Percentiles rank a stretch among this genome's conserved stretches.
These are phyloP conservation scores for Penicillium fuscoglaucum DNA, from an alignment of 2,329 filamentous ascomycete species.

Conservation along the genomic window DNA sequence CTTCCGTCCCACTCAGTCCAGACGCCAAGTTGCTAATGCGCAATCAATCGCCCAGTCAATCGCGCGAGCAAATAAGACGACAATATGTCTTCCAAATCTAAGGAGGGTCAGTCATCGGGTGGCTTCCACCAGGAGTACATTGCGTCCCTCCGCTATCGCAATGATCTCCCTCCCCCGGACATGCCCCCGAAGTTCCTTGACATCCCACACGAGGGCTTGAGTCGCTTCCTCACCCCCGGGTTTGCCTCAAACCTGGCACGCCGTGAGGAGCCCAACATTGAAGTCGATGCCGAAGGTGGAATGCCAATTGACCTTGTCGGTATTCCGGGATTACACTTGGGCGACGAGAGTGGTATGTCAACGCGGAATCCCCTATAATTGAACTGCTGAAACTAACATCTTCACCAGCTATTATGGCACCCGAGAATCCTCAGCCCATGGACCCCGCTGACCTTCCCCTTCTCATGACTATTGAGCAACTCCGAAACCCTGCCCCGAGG, in stretches of 20 bases:
- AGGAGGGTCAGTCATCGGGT: slow-evolving; percentile 41
- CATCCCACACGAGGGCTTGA: slow-evolving; percentile 88
- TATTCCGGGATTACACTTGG: slow-evolving; percentile 91
- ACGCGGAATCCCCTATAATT: not conserved
- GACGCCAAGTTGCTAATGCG: not conserved
- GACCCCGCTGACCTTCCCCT: slow-evolving; percentile 84
- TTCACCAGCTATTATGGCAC: slow-evolving; percentile 73
- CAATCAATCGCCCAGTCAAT: not conserved
- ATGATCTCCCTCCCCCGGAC: slow-evolving; percentile 89
- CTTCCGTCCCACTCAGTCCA: not conserved
- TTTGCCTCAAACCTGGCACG: slow-evolving; percentile 87
- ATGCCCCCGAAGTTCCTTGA: slow-evolving; percentile 95
- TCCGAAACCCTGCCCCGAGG: slow-evolving; percentile 78
- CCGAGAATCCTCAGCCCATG: slow-evolving; percentile 66
- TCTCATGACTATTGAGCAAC: slow-evolving; percentile 75
- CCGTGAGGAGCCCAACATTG: slow-evolving; percentile 92
- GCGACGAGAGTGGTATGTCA: slow-evolving; percentile 81
- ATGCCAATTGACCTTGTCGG: slow-evolving; percentile 97
- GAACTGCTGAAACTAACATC: slow-evolving; percentile 13
- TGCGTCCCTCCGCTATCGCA: slow-evolving; percentile 90
- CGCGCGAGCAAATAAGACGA: not conserved
- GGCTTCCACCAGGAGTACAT: slow-evolving; percentile 91
- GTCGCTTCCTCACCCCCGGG: slow-evolving; percentile 84
- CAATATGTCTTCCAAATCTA: slow-evolving; percentile 42
- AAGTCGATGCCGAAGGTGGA: slow-evolving; percentile 94